Conservation (phyloP, 805 yeast genomes). For the Candida fluviatilis region DNA sequence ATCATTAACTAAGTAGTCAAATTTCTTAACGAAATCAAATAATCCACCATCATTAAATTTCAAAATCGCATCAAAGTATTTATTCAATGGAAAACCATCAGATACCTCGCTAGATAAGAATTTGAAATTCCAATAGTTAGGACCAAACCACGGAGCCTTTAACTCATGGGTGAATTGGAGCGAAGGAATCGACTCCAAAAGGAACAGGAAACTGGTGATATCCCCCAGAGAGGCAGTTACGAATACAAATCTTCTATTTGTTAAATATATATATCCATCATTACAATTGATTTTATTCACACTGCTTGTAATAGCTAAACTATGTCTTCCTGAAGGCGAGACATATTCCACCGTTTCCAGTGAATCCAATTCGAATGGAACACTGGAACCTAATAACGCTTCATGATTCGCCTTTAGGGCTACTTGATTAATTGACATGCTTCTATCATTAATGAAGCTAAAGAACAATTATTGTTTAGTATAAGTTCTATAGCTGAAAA, state of each 20-base stretch:
- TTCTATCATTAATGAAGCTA: no score
- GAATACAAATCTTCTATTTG: slow-evolving; percentile 38
- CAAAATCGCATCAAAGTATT: slow-evolving; percentile 34
- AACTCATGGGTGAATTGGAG: slow-evolving; percentile 36
- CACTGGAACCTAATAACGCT: slow-evolving; percentile 3
- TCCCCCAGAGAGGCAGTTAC: slow-evolving; percentile 39
- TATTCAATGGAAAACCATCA: slow-evolving; percentile 37
- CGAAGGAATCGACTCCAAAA: slow-evolving; percentile 20
- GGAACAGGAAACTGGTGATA: slow-evolving; percentile 37
- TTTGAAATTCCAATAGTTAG: slow-evolving; percentile 44
- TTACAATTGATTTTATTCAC: slow-evolving; percentile 24
- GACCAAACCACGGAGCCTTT: slow-evolving; percentile 52
- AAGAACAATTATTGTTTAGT: no score
- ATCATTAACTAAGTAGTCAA: slow-evolving; percentile 32
- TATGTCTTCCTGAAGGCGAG: slow-evolving; percentile 22
- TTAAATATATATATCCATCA: slow-evolving; percentile 40
- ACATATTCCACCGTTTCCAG: slow-evolving; percentile 11
- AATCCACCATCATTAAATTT: slow-evolving; percentile 48
- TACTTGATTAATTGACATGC: slow-evolving; percentile 28
- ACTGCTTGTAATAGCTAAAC: slow-evolving; percentile 15
- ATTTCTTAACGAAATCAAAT: slow-evolving; percentile 32
- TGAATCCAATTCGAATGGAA: slow-evolving; percentile 20
- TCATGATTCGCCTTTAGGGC: slow-evolving; percentile 12
- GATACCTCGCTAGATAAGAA: slow-evolving; percentile 37
- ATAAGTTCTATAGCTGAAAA: no score